Conservation (phyloP, 768 basidiomycete species). For the Sporobolomyces roseus region DNA sequence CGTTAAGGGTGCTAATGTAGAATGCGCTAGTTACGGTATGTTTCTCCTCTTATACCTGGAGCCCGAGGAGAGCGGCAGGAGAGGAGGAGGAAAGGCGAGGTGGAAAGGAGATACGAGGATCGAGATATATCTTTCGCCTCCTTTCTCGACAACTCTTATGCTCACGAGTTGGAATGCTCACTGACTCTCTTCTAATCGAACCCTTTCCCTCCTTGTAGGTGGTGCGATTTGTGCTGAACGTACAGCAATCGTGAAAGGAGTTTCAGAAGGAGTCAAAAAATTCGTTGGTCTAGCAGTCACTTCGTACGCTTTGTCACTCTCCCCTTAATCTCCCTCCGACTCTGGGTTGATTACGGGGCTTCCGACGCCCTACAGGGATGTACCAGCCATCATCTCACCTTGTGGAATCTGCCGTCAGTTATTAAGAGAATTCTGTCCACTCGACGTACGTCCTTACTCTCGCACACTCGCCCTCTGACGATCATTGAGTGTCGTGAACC, state of each 20-base stretch:
- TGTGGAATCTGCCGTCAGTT: constrained; percentile 94
- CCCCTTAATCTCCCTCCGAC: constrained; percentile 2
- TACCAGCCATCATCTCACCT: constrained; percentile 65
- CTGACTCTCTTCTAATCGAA: too few relatives aligned
- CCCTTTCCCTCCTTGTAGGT: not conserved
- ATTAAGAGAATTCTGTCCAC: constrained; percentile 65
- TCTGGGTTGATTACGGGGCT: too few relatives aligned
- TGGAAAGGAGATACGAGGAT: too few relatives aligned
- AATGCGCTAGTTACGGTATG: constrained; percentile 86
- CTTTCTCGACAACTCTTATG: too few relatives aligned
- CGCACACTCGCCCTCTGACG: not conserved
- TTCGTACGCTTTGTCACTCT: constrained; percentile 66
- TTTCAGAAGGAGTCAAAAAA: constrained; percentile 68
- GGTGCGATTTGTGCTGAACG: constrained; percentile 90
- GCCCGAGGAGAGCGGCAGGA: too few relatives aligned
- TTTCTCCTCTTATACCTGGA: too few relatives aligned
- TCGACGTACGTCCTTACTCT: constrained; percentile 48
- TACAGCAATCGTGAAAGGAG: constrained; percentile 90
- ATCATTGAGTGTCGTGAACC: too few relatives aligned
- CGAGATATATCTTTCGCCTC: too few relatives aligned
- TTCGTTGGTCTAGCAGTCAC: constrained; percentile 77
- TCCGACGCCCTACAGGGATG: constrained; percentile 58
- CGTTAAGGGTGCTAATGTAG: constrained; percentile 83
- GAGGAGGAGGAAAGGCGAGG: too few relatives aligned
- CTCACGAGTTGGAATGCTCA: not conserved